These are phyloP conservation scores for Penicillium samsonianum DNA, from an alignment of 495 filamentous ascomycete species.

Conservation along the genomic window DNA sequence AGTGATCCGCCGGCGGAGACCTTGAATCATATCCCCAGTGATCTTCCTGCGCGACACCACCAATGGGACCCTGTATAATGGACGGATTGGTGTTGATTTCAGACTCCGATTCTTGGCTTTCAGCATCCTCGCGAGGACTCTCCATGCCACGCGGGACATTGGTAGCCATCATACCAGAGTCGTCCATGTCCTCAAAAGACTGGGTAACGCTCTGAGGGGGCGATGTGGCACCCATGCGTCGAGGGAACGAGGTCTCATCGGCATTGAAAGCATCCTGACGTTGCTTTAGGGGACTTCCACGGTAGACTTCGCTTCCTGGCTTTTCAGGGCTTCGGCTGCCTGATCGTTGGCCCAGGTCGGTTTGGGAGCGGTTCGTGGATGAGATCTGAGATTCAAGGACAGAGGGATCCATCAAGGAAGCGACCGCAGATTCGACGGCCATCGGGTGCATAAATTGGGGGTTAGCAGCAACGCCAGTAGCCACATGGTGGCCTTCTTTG, in stretches of 20 bases:
- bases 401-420: constrained; percentile 80
- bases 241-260: constrained; percentile 48
- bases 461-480: constrained; percentile 64
- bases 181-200: constrained; percentile 56
- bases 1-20: constrained; percentile 47
- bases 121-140: constrained; percentile 60
- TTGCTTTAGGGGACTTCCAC: constrained; percentile 50
- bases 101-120: constrained; percentile 54
- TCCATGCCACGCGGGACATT: constrained; percentile 57
- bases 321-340: constrained; percentile 27
- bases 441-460: constrained; percentile 71
- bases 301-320: constrained; percentile 19
- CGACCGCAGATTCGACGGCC: constrained; percentile 85
- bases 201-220: constrained; percentile 76
- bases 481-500: constrained; percentile 65
- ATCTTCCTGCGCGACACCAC: constrained; percentile 50
- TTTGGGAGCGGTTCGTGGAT: constrained; percentile 41
- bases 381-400: constrained; percentile 45
- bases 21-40: constrained; percentile 57
- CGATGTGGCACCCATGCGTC: constrained; percentile 57
- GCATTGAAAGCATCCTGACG: constrained; percentile 42
- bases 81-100: constrained; percentile 80
- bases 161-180: constrained; percentile 60
- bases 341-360: constrained; percentile 32
- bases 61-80: constrained; percentile 68